phyloP scores from a whole-genome alignment of 2,329 filamentous ascomycete species.

The Hymenoscyphus occultus region DNA sequence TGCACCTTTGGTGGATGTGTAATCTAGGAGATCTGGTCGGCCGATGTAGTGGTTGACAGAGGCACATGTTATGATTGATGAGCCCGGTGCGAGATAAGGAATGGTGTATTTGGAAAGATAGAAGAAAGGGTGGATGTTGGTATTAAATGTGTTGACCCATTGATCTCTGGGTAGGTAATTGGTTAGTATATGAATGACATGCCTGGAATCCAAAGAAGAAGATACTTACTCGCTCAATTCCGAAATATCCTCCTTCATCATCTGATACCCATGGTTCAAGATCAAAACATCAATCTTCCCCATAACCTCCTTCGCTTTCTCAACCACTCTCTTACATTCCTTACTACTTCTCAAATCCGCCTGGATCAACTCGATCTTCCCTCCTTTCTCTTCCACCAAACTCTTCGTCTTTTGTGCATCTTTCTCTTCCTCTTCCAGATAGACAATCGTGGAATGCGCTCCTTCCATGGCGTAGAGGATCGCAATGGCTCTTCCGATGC shows the following conservation, averaged over 20 bases:
- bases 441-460: slow-evolving; percentile 68
- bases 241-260: slow-evolving; percentile 68
- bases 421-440: slow-evolving; percentile 71
- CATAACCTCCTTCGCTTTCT: slow-evolving; percentile 63
- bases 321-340: slow-evolving; percentile 68
- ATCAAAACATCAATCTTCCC: slow-evolving; percentile 71
- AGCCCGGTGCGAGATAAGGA: slow-evolving; percentile 70
- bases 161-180: slow-evolving; percentile 55
- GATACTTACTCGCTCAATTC: slow-evolving; percentile 63
- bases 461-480: slow-evolving; percentile 80
- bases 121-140: slow-evolving; percentile 81
- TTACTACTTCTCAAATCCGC: slow-evolving; percentile 63
- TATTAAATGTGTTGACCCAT: slow-evolving; percentile 76
- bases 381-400: slow-evolving; percentile 63
- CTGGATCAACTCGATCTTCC: slow-evolving; percentile 60
- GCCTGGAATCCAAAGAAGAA: neutral
- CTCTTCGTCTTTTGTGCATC: slow-evolving; percentile 74
- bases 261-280: slow-evolving; percentile 74
- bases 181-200: neutral
- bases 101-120: slow-evolving; percentile 75
- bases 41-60: slow-evolving; percentile 83
- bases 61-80: slow-evolving; percentile 80
- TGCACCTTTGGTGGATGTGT: slow-evolving; percentile 76
- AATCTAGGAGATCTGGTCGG: slow-evolving; percentile 76
- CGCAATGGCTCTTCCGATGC: slow-evolving; percentile 73